Evolutionary conservation across 176 grass and related monocot species (phyloP).

Genomic region (Aechmea fasciata): DNA sequence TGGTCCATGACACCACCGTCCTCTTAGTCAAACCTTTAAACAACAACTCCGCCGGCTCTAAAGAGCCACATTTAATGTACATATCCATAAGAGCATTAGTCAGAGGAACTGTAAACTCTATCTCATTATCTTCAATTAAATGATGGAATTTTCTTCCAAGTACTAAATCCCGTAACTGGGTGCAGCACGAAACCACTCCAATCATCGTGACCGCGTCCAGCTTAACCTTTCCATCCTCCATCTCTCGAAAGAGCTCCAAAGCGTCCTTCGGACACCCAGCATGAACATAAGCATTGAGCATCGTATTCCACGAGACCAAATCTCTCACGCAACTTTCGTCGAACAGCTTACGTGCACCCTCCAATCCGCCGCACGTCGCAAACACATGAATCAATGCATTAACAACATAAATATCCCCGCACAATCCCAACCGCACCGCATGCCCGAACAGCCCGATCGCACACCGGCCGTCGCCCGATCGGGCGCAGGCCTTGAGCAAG

Average conservation of each 20-base stretch:
- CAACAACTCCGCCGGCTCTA: conserved; percentile 30
- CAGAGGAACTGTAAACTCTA: conserved; percentile 31
- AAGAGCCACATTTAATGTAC: conserved; percentile 44
- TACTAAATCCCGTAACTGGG: conserved; percentile 36
- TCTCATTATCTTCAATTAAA: conserved; percentile 23
- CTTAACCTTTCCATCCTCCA: conserved; percentile 13
- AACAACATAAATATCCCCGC: not conserved
- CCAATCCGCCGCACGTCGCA: not conserved
- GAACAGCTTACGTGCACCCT: not conserved
- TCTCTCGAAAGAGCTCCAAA: conserved; percentile 31
- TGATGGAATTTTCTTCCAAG: conserved; percentile 29
- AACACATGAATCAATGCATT: conserved; percentile 10
- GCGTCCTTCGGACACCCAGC: conserved; percentile 21
- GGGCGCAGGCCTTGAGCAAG: conserved; percentile 17
- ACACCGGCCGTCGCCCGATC: not conserved
- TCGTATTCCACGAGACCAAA: conserved; percentile 3
- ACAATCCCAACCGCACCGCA: not conserved
- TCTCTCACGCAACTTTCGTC: conserved; percentile 3
- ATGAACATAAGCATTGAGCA: conserved; percentile 31
- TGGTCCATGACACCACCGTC: conserved; percentile 54
- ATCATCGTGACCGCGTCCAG: conserved; percentile 54
- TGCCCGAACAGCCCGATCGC: conserved; percentile 6
- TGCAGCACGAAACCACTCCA: conserved; percentile 23
- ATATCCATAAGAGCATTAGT: conserved; percentile 46
- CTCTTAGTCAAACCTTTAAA: conserved; percentile 26